Evolutionary conservation across 768 basidiomycete genomes (phyloP), one percentile per base, ranked within the genome.

Genomic region (Galerina sulciceps): DNA sequence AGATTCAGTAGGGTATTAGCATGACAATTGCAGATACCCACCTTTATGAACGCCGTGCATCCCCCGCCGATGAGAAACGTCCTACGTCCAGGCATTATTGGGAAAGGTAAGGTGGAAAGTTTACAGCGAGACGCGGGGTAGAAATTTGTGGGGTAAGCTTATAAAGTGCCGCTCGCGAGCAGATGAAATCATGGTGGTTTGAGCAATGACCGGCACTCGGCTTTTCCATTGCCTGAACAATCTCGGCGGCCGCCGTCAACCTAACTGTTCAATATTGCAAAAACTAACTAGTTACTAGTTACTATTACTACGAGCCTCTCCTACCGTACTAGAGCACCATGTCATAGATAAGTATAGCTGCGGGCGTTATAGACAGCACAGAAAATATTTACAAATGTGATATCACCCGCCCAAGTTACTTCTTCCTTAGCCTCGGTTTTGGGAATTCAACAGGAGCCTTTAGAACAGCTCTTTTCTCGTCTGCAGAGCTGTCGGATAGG

Each of bases 401-500:
- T 31, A 8, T 31, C 26, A 8, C 26, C 26, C 26, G 26, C 26
- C 26, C 26, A 31, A 31, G 5, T 31, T 55, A 45, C 53, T 72
- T 77, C 65, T 75, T 74, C 68, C 74, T 75, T 47, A 73, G 67
- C 57, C 73, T 71, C 18, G 82, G 80, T 67, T 90, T 91, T 0
- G 94, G 95, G 75, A 97, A 97, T 60, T 83, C 79, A 1, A 96
- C 80, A 2, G 96, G 96, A 0, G 86, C 83, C 42, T 75, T 84
- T 54, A 99, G 78, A 0, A 89, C 76, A 0, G 94, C 95, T 53
- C 88, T 81, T 68, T 90, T 91, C 41, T 80, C 80, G 37, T 83
- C 83, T 8, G 81, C 86, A 2, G 83, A 85, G 34, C 78, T 81
- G 45, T 87, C 81, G 0, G 88, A 80, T 17, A 94, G 74, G 10